Evolutionary conservation across 2,329 filamentous ascomycete genomes (phyloP).

Genomic region (Teratosphaeria epicoccoides): DNA sequence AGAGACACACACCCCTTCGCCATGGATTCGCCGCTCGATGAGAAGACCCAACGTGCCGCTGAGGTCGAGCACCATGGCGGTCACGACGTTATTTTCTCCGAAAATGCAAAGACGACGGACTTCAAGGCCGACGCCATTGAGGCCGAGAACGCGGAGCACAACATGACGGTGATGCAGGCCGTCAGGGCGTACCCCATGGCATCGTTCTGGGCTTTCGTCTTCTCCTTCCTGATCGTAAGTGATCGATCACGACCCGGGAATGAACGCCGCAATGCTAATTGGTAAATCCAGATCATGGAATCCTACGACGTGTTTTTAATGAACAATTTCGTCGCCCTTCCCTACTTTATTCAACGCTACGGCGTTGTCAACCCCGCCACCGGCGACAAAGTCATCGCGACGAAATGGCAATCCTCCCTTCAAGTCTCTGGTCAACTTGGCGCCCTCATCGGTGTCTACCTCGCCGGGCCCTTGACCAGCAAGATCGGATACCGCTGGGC

Average conservation of each 20-base stretch:
- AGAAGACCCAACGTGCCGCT: not conserved
- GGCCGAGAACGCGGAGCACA: constrained; percentile 45
- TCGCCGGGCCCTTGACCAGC: constrained; percentile 52
- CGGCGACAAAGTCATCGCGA: constrained; percentile 32
- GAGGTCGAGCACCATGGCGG: not conserved
- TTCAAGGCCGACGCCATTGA: constrained; percentile 46
- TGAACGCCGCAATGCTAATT: too few species aligned
- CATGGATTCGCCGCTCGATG: not conserved
- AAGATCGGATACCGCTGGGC: constrained; percentile 50
- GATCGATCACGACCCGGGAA: not conserved
- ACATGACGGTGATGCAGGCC: constrained; percentile 40
- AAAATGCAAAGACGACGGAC: constrained; percentile 23
- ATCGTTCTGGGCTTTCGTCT: constrained; percentile 45
- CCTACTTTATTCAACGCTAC: constrained; percentile 36
- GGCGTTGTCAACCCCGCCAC: constrained; percentile 29
- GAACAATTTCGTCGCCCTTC: constrained; percentile 47
- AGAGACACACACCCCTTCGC: too few species aligned
- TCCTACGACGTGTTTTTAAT: constrained; percentile 54
- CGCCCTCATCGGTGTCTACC: constrained; percentile 49
- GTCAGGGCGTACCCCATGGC: constrained; percentile 44
- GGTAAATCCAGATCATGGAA: constrained; percentile 49
- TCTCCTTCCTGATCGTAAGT: constrained; percentile 47
- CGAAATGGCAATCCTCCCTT: constrained; percentile 50
- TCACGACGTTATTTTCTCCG: constrained; percentile 7
- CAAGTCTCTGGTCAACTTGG: constrained; percentile 46